Evolutionary conservation across 352 stramenopile species (phyloP), one percentile per base, ranked within the genome.

Genomic region (Globisporangium splendens): DNA sequence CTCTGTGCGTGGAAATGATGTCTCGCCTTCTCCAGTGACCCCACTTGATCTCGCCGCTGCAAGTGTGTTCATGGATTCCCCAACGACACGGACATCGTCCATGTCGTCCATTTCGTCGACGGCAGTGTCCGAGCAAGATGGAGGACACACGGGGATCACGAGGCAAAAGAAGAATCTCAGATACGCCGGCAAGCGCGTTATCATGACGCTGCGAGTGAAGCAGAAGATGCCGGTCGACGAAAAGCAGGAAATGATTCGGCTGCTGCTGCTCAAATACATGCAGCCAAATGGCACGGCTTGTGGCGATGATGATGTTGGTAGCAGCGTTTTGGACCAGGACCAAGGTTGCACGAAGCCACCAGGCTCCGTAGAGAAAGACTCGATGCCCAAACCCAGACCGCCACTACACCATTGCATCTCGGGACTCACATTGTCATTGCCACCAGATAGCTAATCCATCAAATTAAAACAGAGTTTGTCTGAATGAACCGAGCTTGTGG

Each of bases 161-260:
- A 35, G 28, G 28, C 28, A 35, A 35, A 35, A 35, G 24, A 81
- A 75, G 52, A 82, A 60, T 17, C 59, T 90, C 20, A 72, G 73
- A 15, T 82, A 82, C 38, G 78, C 74, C 31, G 80, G 72, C 21
- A 87, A 89, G 59, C 76, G 76, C 15, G 74, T 91, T 47, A 88
- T 89, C 66, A 88, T 88, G 74, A 61, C 63, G 28, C 56, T 91
- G 22, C 78, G 80, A 8, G 74, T 86, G 11, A 88, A 86, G 39
- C 75, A 71, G 18, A 50, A 48, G 2, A 66, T 91, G 46, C 60
- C 66, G 0, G 59, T 69, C 17, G 56, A 73, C 13, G 78, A 88
- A 15, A 91, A 89, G 46, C 56, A 71, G 21, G 56, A 88, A 18
- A 62, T 89, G 56, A 91, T 91, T 50, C 78, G 73, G 0, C 44